Percentiles rank a stretch among this genome's conserved stretches.
phyloP scores from a whole-genome alignment of 192 early-diverging fungal species.

The Coemansia sp. region DNA sequence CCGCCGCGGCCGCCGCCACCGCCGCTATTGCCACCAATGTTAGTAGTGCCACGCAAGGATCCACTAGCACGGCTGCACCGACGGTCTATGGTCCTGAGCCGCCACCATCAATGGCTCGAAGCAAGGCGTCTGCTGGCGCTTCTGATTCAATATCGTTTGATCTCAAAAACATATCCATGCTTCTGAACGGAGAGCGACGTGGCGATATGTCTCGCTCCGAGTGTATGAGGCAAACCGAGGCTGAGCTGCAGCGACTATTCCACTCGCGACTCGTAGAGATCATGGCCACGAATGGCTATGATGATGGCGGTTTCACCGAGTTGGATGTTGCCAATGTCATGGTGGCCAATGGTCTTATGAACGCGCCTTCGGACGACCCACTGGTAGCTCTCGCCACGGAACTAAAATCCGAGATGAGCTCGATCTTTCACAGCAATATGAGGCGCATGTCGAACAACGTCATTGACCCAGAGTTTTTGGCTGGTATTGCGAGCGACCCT shows the following conservation, averaged over 20 bases:
- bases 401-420: conserved; percentile 36
- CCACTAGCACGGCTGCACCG: background rate
- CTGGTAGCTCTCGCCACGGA: conserved; percentile 39
- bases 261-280: conserved; percentile 32
- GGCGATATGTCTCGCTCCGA: conserved; percentile 22
- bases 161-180: conserved; percentile 17
- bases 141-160: background rate
- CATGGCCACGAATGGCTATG: conserved; percentile 42
- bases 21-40: background rate
- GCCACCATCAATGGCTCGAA: conserved; percentile 48
- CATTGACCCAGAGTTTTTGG: conserved; percentile 27
- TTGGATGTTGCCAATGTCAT: conserved; percentile 34
- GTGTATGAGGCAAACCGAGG: conserved; percentile 30
- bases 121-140: conserved; percentile 11
- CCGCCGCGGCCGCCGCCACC: background rate
- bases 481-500: conserved; percentile 29
- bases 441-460: conserved; percentile 23
- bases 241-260: conserved; percentile 36
- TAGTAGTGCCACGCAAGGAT: background rate
- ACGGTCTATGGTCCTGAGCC: conserved; percentile 46
- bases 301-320: conserved; percentile 22
- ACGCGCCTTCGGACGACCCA: conserved; percentile 30
- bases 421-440: conserved; percentile 36
- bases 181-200: conserved; percentile 14
- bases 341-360: conserved; percentile 37